Base-by-base conservation (phyloP, 768 basidiomycete genomes). In the Leccinum longicurvipes region DNA sequence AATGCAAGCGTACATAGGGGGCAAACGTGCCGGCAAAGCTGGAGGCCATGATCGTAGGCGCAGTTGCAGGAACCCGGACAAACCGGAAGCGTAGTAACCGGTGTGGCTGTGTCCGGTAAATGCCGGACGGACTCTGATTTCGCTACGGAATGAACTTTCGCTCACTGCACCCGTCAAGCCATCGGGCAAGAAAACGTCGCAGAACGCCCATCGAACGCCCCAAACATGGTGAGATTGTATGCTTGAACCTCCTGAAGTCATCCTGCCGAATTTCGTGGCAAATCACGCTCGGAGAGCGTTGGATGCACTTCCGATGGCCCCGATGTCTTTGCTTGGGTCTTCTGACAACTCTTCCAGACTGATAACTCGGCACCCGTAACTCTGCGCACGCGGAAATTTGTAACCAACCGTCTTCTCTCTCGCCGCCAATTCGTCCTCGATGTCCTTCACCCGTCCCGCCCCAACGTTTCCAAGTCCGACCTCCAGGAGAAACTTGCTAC, bases 321-420 rank as follows among this genome's bases (percentile, higher is more conserved):
- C 34, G 72, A 68, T 74, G 72, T 50, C 60, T 21, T 31, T 36
- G 4, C 24, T 31, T 36, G 4, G 41, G 34, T 51, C 44, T 47
- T 59, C 60, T 59, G 55, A 69, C 60, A 54, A 11, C 47, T 58
- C 62, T 54, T 62, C 50, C 58, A 91, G 89, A 82, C 89, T 77
- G 90, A 90, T 73, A 79, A 73, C 72, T 79, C 84, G 74, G 83
- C 91, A 73, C 87, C 95, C 57, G 82, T 99, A 65, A 99, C 97
- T 63, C 82, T 99, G 73, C 92, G 97, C 68, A 97, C 97, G 53
- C 91, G 95, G 75, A 98, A 99, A 82, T 98, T 98, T 81, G 91
- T 98, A 76, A 97, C 95, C 72, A 99, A 99, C 84, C 93, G 94
- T 58, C 89, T 99, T 62, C 80, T 99, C 50, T 86, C 91, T 65